phyloP scores from a whole-genome alignment of 306 rosid genomes.

The Aeschynomene evenia region DNA sequence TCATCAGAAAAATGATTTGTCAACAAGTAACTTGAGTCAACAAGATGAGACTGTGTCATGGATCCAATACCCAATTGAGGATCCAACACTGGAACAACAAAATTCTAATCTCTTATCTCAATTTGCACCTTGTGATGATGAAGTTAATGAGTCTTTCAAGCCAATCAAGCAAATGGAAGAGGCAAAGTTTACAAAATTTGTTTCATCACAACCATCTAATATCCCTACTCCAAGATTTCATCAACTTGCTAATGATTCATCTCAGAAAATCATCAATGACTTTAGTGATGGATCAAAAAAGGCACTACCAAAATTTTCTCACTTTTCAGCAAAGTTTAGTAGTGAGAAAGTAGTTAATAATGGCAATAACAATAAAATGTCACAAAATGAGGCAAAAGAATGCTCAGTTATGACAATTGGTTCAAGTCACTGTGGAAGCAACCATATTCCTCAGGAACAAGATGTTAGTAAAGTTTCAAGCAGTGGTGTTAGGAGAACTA shows the following conservation, averaged over 20 bases:
- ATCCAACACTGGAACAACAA: slow-evolving; percentile 62
- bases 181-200: slow-evolving; percentile 40
- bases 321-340: slow-evolving; percentile 33
- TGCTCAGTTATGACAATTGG: slow-evolving; percentile 67
- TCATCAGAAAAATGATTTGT: slow-evolving; percentile 57
- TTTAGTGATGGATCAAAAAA: slow-evolving; percentile 30
- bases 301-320: slow-evolving; percentile 42
- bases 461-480: slow-evolving; percentile 47
- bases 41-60: slow-evolving; percentile 59
- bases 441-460: slow-evolving; percentile 52
- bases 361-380: slow-evolving; percentile 16
- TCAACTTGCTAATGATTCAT: slow-evolving; percentile 42
- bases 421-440: slow-evolving; percentile 78
- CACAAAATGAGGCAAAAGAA: slow-evolving; percentile 53
- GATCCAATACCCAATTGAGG: slow-evolving; percentile 65
- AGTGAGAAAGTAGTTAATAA: slow-evolving; percentile 38
- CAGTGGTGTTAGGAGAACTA: slow-evolving; percentile 43
- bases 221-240: slow-evolving; percentile 63
- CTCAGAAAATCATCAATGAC: slow-evolving; percentile 36
- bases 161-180: slow-evolving; percentile 49
- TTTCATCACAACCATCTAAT: slow-evolving; percentile 29
- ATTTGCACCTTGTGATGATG: slow-evolving; percentile 49
- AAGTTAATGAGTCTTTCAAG: slow-evolving; percentile 51
- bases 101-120: slow-evolving; percentile 57
- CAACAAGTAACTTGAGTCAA: slow-evolving; percentile 47